These are phyloP conservation scores for Stentor roeselii DNA, from an alignment of 73 alveolate genomes.

Conservation along the genomic window DNA sequence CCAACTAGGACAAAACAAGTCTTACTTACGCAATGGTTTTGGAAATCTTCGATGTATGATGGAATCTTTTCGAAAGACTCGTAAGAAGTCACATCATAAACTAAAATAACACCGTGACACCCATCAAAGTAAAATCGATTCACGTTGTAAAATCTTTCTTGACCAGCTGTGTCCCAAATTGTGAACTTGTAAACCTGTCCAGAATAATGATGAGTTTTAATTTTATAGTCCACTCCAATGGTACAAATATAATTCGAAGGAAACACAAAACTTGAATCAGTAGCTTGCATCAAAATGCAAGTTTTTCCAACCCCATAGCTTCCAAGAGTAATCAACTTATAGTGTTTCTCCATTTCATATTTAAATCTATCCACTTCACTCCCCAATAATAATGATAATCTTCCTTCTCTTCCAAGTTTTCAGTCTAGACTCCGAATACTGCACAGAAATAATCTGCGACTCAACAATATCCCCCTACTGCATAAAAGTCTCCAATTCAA, in stretches of 20 bases:
- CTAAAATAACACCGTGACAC: conserved; percentile 31
- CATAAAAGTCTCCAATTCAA: no score
- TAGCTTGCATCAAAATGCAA: background rate
- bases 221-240: conserved; percentile 60
- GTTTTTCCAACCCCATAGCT: background rate
- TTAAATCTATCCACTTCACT: no score
- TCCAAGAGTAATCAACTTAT: background rate
- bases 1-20: conserved; percentile 21
- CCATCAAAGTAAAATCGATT: conserved; percentile 38
- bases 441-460: no score
- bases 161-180: conserved; percentile 40
- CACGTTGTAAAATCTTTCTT: conserved; percentile 30
- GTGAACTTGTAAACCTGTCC: background rate
- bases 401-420: no score
- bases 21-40: background rate
- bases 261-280: conserved; percentile 44
- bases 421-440: no score
- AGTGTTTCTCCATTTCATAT: no score
- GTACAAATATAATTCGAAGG: conserved; percentile 62
- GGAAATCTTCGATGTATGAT: conserved; percentile 34
- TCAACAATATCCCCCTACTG: no score
- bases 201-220: background rate
- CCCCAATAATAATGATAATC: no score
- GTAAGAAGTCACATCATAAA: conserved; percentile 34
- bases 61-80: conserved; percentile 23